These are phyloP conservation scores for Cladosporium sp. DNA, from an alignment of 2,329 filamentous ascomycete genomes.

Conservation along the genomic window DNA sequence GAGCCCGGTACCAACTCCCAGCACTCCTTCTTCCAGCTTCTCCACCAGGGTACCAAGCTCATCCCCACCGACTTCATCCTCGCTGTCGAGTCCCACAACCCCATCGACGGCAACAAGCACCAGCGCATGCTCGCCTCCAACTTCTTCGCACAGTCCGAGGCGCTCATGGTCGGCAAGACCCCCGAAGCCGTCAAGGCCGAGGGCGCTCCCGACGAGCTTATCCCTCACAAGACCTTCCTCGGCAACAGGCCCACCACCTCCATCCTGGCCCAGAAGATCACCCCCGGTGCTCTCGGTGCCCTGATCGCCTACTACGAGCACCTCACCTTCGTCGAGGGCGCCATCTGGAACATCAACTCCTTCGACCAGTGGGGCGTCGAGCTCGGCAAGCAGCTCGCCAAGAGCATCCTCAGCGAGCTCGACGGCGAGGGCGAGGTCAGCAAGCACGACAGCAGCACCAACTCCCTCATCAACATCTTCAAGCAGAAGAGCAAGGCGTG, in stretches of 20 bases:
- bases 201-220: conserved; percentile 70
- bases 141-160: conserved; percentile 87
- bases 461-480: conserved; percentile 86
- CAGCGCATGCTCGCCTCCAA: conserved; percentile 95
- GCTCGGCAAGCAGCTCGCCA: conserved; percentile 92
- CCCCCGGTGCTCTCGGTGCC: conserved; percentile 87
- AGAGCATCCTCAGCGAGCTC: conserved; percentile 69
- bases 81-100: conserved; percentile 95
- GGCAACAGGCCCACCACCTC: conserved; percentile 96
- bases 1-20: conserved; percentile 99
- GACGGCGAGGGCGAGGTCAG: conserved; percentile 71
- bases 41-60: conserved; percentile 98
- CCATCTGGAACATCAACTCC: conserved; percentile 98
- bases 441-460: conserved; percentile 84
- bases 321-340: conserved; percentile 95
- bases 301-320: conserved; percentile 99
- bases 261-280: conserved; percentile 91
- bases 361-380: conserved; percentile 99
- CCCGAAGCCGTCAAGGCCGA: conserved; percentile 77
- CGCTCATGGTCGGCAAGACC: conserved; percentile 85
- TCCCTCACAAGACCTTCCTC: conserved; percentile 98
- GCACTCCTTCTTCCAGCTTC: conserved; percentile 99
- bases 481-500: conserved; percentile 64
- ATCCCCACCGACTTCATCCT: conserved; percentile 98
- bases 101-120: conserved; percentile 86